Evolutionary conservation across 1,284 basidiomycete genomes (phyloP).

Genomic region (Sanguinoderma infundibulare): DNA sequence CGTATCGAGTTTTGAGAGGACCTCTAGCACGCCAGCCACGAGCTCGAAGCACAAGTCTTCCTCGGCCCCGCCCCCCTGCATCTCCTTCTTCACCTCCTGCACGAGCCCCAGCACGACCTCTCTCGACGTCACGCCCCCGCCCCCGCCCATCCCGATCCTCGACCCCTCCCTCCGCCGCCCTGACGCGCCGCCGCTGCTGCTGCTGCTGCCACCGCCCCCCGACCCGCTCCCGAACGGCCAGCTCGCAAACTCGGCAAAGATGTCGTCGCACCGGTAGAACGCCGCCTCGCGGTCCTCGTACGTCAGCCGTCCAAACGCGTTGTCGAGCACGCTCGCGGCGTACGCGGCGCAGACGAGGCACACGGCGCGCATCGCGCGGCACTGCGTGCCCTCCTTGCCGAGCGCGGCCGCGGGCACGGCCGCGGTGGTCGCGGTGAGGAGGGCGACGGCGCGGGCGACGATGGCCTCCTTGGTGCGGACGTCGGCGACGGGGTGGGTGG

Average conservation of each 20-base stretch:
- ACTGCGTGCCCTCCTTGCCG: conserved; percentile 79
- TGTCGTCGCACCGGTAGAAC: conserved; percentile 90
- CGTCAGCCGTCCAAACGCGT: conserved; percentile 83
- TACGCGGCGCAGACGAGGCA: conserved; percentile 88
- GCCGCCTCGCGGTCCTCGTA: conserved; percentile 93
- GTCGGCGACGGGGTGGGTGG: conserved; percentile 94
- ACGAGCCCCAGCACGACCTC: conserved; percentile 85
- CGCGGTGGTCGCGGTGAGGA: conserved; percentile 86
- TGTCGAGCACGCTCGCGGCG: conserved; percentile 93
- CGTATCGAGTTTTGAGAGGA: conserved; percentile 88
- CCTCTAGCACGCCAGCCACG: conserved; percentile 89
- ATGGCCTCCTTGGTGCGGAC: conserved; percentile 87
- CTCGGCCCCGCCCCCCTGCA: conserved; percentile 42
- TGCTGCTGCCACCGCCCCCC: conserved; percentile 30
- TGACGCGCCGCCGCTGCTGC: conserved; percentile 27
- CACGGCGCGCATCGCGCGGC: conserved; percentile 80
- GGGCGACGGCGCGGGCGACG: conserved; percentile 72
- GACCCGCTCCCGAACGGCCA: conserved; percentile 83
- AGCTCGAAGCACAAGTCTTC: conserved; percentile 89
- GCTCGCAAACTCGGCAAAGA: conserved; percentile 84
- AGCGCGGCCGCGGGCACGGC: conserved; percentile 76
- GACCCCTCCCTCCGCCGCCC: conserved; percentile 45
- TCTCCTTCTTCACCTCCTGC: conserved; percentile 80
- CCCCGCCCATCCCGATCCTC: conserved; percentile 62
- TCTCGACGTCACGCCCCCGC: conserved; percentile 50